Evolutionary conservation across 169 alveolate species (phyloP), one percentile per base, ranked within the genome.

Genomic region (Plasmodium vivax): DNA sequence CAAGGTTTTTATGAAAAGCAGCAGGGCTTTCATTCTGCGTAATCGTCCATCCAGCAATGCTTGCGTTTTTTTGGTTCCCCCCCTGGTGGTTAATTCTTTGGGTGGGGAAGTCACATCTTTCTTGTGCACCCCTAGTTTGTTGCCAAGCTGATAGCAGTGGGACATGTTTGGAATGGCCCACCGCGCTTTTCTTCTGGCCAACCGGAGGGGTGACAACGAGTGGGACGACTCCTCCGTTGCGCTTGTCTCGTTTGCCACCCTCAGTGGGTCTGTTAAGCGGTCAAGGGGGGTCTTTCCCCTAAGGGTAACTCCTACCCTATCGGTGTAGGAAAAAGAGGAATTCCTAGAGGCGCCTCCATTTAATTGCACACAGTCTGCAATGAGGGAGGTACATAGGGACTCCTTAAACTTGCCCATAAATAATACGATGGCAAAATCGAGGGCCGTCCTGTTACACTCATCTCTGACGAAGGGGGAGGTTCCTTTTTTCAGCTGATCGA

Each of bases 401-500:
- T 88, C 94, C 38, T 88, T 62, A 36, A 88, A 88, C 56, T 88
- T 88, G 12, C 41, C 68, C 94, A 88, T 88, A 80, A 88, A 88
- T 41, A 88, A 88, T 77, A 73, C 43, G 7, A 88, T 79, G 27
- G 96, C 95, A 58, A 96, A 82, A 73, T 84, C 93, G 47, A 96
- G 14, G 7, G 97, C 96, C 19, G 96, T 93, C 58, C 92, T 96
- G 75, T 96, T 93, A 34, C 93, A 79, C 32, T 88, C 74, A 38
- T 96, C 96, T 71, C 79, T 82, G 27, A 92, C 58, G 75, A 96
- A 82, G 7, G 97, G 96, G 34, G 96, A 92, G 36, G 96, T 91
- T 1, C 97, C 97, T 27, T 84, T 62, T 71, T 93, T 95, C 7
- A 96, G 47, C 36, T 93, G 77, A 80, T 93, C 96, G 9, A 95